Percentiles rank a stretch among this genome's conserved stretches.
Evolutionary conservation across 2,329 filamentous ascomycete species (phyloP).

Genomic region (Monosporascus sp.): DNA sequence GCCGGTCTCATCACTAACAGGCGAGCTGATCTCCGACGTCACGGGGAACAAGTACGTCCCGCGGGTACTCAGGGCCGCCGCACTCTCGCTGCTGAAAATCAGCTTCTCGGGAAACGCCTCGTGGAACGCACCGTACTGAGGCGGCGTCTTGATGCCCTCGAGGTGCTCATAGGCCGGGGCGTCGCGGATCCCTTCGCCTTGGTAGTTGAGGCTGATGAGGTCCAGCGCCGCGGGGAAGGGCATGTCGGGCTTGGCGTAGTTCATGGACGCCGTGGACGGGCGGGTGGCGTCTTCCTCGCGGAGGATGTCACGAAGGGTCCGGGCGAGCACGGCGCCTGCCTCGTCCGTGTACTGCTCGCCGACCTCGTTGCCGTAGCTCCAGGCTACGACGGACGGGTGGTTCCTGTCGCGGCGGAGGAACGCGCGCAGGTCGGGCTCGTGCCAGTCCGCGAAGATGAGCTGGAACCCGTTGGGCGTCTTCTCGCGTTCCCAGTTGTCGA

Average conservation of each 20-base stretch:
- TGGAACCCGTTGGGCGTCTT: slow-evolving; percentile 46
- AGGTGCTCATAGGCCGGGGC: slow-evolving; percentile 25
- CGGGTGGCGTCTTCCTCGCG: slow-evolving; percentile 41
- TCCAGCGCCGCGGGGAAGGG: slow-evolving; percentile 36
- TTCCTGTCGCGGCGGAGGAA: slow-evolving; percentile 51
- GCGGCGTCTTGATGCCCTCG: slow-evolving; percentile 29
- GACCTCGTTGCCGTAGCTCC: slow-evolving; percentile 46
- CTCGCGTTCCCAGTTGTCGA: slow-evolving; percentile 42
- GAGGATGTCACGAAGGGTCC: slow-evolving; percentile 33
- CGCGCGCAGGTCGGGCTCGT: slow-evolving; percentile 44
- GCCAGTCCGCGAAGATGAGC: slow-evolving; percentile 46
- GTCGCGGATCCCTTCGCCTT: slow-evolving; percentile 37
- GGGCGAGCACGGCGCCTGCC: slow-evolving; percentile 26
- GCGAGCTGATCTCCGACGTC: slow-evolving; percentile 29
- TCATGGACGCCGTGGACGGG: slow-evolving; percentile 38
- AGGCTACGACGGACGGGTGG: slow-evolving; percentile 45
- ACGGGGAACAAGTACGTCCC: slow-evolving; percentile 50
- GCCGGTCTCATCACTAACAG: slow-evolving; percentile 31
- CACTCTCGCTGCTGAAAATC: slow-evolving; percentile 35
- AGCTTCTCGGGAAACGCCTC: slow-evolving; percentile 40
- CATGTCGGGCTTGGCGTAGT: slow-evolving; percentile 33
- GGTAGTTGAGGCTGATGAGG: slow-evolving; percentile 46
- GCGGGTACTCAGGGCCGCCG: slow-evolving; percentile 41
- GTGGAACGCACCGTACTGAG: slow-evolving; percentile 37
- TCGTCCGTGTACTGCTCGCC: slow-evolving; percentile 35